Base-by-base conservation (phyloP, 2,329 filamentous ascomycete genomes). In the Penicillium corylophilum region DNA sequence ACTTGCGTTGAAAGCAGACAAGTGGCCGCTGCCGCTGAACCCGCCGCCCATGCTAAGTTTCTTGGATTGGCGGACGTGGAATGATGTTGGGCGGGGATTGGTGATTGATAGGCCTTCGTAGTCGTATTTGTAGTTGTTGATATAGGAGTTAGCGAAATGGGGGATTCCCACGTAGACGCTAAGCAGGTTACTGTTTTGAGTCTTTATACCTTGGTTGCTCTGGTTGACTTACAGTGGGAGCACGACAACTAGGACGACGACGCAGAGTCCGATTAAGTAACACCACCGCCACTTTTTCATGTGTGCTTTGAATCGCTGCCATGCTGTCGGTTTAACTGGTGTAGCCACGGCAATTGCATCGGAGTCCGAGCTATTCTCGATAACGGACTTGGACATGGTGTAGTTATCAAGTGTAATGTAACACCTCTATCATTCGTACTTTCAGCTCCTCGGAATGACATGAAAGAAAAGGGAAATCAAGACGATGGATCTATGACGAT, bases 241-340 rank as follows among this genome's bases (percentile, higher is more conserved):
- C 15, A 65, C 46, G 3, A 53, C 53, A 6, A 65, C 52, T 2
- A 66, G 38, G 8, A 64, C 51, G n/a, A 58, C 46, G 18, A 52
- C 48, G 36, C 55, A 53, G 5, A 64, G 41, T 13, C 43, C 54
- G 24, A 64, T 55, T 28, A 60, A 29, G 48, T 65, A 65, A 2
- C 55, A 36, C 63, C 63, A 66, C 62, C 64, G 65, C 57, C 62
- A 60, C 38, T 50, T 61, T 44, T 61, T 64, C 59, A 66, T 59
- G 23, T 65, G 62, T 12, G 46, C 5, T 43, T 56, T 60, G 41
- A 58, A 65, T 39, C 61, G 54, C 33, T 58, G 53, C 50, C 56
- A 59, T n/a, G 55, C 23, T 13, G 57, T 57, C 6, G 57, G 52
- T 26, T 57, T 62, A 7, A 44, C 35, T 13, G 53, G 39, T 5